phyloP scores from a whole-genome alignment of 441 rosid genomes.

The Adansonia rubrostipa region DNA sequence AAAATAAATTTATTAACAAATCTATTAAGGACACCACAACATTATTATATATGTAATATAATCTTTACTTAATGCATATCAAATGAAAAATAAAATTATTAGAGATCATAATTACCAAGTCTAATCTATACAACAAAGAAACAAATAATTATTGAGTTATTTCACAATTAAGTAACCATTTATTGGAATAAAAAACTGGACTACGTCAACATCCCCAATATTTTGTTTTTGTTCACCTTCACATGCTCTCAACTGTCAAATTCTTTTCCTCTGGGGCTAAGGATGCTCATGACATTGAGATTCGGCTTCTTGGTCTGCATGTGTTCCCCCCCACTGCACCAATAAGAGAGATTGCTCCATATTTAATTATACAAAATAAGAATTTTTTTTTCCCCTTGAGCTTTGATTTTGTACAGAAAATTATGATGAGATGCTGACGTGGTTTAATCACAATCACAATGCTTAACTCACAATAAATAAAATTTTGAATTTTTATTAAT shows the following conservation, averaged over 20 bases:
- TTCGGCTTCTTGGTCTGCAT: constrained; percentile 3
- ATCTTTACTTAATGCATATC: no score
- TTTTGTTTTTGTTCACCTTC: not conserved
- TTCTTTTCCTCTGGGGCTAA: not conserved
- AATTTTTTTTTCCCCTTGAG: not conserved
- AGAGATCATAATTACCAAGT: no score
- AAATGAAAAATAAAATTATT: no score
- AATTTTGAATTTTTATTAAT: no score
- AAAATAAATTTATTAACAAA: no score
- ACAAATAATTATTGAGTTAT: not conserved
- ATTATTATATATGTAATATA: no score
- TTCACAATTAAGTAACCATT: not conserved
- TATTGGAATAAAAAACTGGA: not conserved
- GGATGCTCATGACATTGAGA: constrained; percentile 8
- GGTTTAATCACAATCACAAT: not conserved
- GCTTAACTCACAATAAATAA: not conserved
- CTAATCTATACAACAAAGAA: no score
- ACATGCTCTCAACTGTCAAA: not conserved
- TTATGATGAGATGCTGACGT: not conserved
- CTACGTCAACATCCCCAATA: constrained; percentile 4
- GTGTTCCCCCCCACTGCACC: not conserved
- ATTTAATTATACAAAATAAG: not conserved
- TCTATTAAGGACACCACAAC: no score
- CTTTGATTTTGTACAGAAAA: not conserved
- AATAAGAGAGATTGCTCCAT: not conserved